phyloP scores from a whole-genome alignment of 225 moss, liverwort and hornwort genomes.

The Pseudoscleropodium purum region DNA sequence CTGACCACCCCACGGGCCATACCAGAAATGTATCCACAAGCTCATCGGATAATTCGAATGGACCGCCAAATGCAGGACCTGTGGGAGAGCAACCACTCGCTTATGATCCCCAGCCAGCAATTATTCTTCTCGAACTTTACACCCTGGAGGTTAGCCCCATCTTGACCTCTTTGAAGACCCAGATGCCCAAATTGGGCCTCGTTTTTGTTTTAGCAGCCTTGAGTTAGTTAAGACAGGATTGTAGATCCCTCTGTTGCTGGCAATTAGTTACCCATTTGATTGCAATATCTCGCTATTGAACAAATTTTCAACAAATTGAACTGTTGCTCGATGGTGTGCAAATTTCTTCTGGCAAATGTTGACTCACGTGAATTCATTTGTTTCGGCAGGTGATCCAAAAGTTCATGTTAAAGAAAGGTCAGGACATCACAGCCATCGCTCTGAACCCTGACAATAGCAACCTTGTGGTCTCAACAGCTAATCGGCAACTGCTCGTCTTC shows the following conservation, averaged over 20 bases:
- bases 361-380: background rate
- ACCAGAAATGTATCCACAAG: background rate
- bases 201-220: background rate
- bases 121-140: constrained; percentile 75
- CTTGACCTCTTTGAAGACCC: background rate
- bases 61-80: constrained; percentile 20
- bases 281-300: background rate
- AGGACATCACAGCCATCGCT: constrained; percentile 86
- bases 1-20: constrained; percentile 6
- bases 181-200: background rate
- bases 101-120: constrained; percentile 70
- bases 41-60: constrained; percentile 32
- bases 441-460: constrained; percentile 87
- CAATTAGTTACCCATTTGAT: background rate
- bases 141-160: constrained; percentile 63
- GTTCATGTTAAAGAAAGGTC: constrained; percentile 89
- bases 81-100: constrained; percentile 24
- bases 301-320: background rate
- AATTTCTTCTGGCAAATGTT: background rate
- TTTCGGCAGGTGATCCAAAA: constrained; percentile 80
- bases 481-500: constrained; percentile 91
- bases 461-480: constrained; percentile 84
- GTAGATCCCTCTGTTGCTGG: background rate
- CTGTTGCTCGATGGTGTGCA: background rate
- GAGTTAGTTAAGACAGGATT: background rate